Base-by-base conservation (phyloP, 2,329 filamentous ascomycete species). In the Colletotrichum truncatum region DNA sequence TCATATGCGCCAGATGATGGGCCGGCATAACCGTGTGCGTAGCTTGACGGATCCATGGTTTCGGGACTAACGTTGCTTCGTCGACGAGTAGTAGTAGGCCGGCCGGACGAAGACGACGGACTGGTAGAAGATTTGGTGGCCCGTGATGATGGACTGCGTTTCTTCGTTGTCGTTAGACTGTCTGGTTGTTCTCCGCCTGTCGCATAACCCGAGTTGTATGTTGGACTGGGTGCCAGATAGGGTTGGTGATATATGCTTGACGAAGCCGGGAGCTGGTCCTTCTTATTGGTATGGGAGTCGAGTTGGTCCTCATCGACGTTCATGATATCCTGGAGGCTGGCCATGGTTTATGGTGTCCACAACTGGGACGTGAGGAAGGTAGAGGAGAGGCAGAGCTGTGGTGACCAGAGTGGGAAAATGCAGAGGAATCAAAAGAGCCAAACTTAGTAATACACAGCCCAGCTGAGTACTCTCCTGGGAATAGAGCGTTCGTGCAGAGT, bases 291-390 rank as follows among this genome's bases (percentile, higher is more conserved):
- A 73, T 74, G 75, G 62, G 79, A 73, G 69, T 80, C 77, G 65
- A 74, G 74, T 67, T 80, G 77, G 70, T 84, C 83, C 70, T 85
- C 83, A 71, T 84, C 82, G 71, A 80, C 77, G 74, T 87, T 85
- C 82, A 87, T 86, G 74, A 87, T 87, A 72, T 84, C 84, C 71
- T 81, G 82, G 69, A 87, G 80, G 73, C 82, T 85, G 70, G 84
- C 80, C 85, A 87, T 87, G 77, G 75, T 76, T 74, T 75, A 72
- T 70, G 71, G 75, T 72, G 68, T 75, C 53, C 79, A 76, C 75
- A 80, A 77, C 72, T 32, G 76, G 78, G 78, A 79, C 77, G 76
- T 52, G 53, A 63, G 34, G 49, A 53, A 52, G 52, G 36, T 39
- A 51, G 54, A n/a, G n/a, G n/a, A 65, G 43, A 58, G 49, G 61